Percentiles rank a stretch among this genome's conserved stretches.
phyloP scores from a whole-genome alignment of 768 basidiomycete species.

The Hericium rajendrae region DNA sequence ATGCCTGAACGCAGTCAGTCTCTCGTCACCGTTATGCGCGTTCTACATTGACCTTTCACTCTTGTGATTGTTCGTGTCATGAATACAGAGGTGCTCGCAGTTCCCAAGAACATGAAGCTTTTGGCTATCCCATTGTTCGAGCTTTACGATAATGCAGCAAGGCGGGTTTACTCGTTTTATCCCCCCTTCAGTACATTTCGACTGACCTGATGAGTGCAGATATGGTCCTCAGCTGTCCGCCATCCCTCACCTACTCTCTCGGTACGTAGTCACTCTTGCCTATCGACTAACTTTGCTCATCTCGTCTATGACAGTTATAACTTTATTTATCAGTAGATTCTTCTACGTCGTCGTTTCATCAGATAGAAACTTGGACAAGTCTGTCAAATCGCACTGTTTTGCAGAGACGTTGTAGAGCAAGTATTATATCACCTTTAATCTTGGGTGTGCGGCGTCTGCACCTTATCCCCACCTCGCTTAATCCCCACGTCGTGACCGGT shows the following conservation, averaged over 20 bases:
- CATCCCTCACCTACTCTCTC: conserved; percentile 85
- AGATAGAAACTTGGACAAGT: not conserved
- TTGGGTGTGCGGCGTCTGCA: not conserved
- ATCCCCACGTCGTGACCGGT: not conserved
- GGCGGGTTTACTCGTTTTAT: conserved; percentile 31
- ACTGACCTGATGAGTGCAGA: conserved; percentile 20
- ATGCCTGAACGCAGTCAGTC: conserved; percentile 88
- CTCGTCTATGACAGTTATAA: conserved; percentile 24
- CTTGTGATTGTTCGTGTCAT: not conserved
- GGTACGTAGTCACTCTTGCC: conserved; percentile 30
- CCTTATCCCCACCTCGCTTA: not conserved
- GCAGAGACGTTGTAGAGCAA: not conserved
- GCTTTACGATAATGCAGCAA: conserved; percentile 92
- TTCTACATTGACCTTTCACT: not conserved
- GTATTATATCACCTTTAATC: not conserved
- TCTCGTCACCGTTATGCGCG: not conserved
- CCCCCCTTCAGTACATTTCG: not conserved
- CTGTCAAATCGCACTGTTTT: not conserved
- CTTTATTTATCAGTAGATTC: conserved; percentile 15
- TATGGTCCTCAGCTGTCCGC: conserved; percentile 94
- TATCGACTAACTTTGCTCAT: not conserved
- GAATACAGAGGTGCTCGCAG: conserved; percentile 77
- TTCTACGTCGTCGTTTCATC: not conserved
- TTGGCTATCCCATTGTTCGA: conserved; percentile 95
- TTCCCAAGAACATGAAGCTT: conserved; percentile 98